Conservation (phyloP, 2,329 filamentous ascomycete genomes). For the Epichloe baconii region DNA sequence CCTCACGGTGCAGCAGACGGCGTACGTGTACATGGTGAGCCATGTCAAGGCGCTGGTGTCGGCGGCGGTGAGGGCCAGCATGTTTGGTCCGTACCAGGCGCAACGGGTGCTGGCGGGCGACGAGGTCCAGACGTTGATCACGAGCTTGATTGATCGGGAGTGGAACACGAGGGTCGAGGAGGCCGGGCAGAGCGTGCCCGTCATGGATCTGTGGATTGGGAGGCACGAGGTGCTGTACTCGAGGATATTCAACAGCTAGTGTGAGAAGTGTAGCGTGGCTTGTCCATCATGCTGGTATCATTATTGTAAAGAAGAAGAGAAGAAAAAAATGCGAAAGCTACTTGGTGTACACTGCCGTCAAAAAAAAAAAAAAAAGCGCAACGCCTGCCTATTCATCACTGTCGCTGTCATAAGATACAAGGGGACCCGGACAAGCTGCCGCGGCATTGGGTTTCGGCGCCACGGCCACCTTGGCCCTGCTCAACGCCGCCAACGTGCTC, state of each 20-base stretch:
- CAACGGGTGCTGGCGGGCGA: constrained; percentile 56
- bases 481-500: constrained; percentile 69
- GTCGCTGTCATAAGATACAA: constrained; percentile 85
- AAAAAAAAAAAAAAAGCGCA: background rate
- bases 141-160: constrained; percentile 43
- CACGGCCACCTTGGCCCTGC: constrained; percentile 40
- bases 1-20: constrained; percentile 47
- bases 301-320: constrained; percentile 12
- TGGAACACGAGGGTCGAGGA: constrained; percentile 47
- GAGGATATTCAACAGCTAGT: constrained; percentile 71
- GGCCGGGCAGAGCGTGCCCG: constrained; percentile 62
- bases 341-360: constrained; percentile 1
- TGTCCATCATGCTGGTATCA: constrained; percentile 15
- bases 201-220: constrained; percentile 73
- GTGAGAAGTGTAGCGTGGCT: background rate
- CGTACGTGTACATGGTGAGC: constrained; percentile 63
- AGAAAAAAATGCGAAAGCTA: background rate
- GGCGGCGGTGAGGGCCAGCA: constrained; percentile 62
- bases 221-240: constrained; percentile 75
- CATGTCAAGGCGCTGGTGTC: constrained; percentile 67
- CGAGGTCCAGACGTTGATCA: constrained; percentile 44
- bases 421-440: constrained; percentile 46
- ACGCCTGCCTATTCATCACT: constrained; percentile 45
- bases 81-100: constrained; percentile 70
- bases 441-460: constrained; percentile 41